A percentile compares a stretch with the other conserved stretches of the same genome.
Evolutionary conservation across 1,284 basidiomycete genomes (phyloP).

Genomic region (Cutaneotrichosporon sp.): DNA sequence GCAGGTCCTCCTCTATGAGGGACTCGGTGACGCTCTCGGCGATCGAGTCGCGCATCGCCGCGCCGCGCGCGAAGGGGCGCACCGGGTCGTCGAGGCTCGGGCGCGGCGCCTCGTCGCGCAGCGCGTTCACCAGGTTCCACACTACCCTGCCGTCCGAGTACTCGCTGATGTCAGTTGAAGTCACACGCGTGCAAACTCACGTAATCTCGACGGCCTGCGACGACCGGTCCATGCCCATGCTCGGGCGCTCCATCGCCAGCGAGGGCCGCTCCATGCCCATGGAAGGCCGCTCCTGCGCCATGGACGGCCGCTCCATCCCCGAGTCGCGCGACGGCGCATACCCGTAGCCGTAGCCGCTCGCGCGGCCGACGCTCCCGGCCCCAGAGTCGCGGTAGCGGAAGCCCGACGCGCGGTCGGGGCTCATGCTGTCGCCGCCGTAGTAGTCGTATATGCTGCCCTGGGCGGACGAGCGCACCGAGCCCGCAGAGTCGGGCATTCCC

Average conservation of each 20-base stretch:
- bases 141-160: conserved; percentile 49
- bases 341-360: neutral
- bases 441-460: conserved; percentile 21
- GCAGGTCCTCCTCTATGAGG: conserved; percentile 12
- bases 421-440: conserved; percentile 10
- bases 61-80: neutral
- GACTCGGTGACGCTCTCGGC: conserved; percentile 8
- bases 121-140: conserved; percentile 48
- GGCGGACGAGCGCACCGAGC: conserved; percentile 10
- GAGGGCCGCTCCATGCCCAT: neutral
- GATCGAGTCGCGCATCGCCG: conserved; percentile 7
- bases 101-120: conserved; percentile 24
- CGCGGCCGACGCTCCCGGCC: neutral
- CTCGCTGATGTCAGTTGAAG: conserved; percentile 30
- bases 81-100: neutral
- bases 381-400: neutral
- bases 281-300: neutral
- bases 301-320: neutral
- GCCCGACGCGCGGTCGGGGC: neutral
- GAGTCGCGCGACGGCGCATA: neutral
- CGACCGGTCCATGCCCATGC: conserved; percentile 11
- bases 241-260: neutral
- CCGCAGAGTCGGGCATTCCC: neutral
- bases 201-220: conserved; percentile 45
- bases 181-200: conserved; percentile 20